Evolutionary conservation across 768 basidiomycete genomes (phyloP).

Genomic region (Russula ochroleuca): DNA sequence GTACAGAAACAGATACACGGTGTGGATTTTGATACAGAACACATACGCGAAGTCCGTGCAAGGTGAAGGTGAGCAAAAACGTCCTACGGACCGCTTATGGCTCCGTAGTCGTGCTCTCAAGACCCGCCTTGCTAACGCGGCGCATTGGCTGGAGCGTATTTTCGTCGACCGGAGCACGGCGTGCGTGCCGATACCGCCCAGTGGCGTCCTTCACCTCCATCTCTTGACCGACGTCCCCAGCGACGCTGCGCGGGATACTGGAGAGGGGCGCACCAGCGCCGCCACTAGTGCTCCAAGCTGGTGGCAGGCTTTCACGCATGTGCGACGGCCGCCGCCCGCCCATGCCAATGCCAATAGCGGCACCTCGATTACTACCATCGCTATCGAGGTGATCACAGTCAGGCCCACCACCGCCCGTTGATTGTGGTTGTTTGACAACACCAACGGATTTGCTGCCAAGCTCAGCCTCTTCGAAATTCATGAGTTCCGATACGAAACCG

Average conservation of each 20-base stretch:
- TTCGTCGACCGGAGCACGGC: conserved; percentile 84
- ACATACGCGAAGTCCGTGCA: background rate
- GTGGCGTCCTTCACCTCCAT: conserved; percentile 82
- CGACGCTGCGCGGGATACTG: conserved; percentile 32
- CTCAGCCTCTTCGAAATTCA: conserved; percentile 93
- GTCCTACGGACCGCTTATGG: background rate
- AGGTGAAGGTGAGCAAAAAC: background rate
- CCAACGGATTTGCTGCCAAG: conserved; percentile 72
- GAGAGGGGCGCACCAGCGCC: conserved; percentile 23
- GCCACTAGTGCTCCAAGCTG: conserved; percentile 38
- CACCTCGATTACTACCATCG: conserved; percentile 33
- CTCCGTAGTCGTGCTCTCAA: conserved; percentile 54
- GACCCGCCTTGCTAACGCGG: conserved; percentile 87
- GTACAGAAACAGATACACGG: background rate
- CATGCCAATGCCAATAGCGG: conserved; percentile 35
- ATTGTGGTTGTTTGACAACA: conserved; percentile 47
- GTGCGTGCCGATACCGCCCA: conserved; percentile 83
- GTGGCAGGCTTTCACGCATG: conserved; percentile 72
- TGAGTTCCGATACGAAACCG: conserved; percentile 94
- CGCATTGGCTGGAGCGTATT: conserved; percentile 85
- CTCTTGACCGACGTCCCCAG: conserved; percentile 73
- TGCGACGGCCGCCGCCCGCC: conserved; percentile 56
- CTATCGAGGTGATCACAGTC: conserved; percentile 32
- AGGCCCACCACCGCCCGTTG: conserved; percentile 34
- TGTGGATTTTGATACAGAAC: conserved; percentile 3